A percentile compares a stretch with the other conserved stretches of the same genome.
These are phyloP conservation scores for Trypanosoma mega DNA, from an alignment of 208 protist species.

Conservation along the genomic window DNA sequence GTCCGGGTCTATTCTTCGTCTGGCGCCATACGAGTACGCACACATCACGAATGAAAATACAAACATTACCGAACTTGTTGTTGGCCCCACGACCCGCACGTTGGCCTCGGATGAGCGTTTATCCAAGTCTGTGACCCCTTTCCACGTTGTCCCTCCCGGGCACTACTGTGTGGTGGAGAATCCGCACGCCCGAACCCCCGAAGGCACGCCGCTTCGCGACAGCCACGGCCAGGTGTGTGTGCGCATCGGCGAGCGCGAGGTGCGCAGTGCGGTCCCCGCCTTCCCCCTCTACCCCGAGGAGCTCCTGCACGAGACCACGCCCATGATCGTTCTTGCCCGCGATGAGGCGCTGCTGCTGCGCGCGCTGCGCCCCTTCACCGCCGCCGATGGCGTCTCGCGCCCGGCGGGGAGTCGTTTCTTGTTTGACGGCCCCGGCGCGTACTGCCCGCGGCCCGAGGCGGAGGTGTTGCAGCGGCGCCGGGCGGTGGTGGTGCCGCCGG, in stretches of 20 bases:
- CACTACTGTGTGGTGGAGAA: slow-evolving; percentile 66
- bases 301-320: slow-evolving; percentile 37
- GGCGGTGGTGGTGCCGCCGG: slow-evolving; percentile 28
- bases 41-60: slow-evolving; percentile 72
- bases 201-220: slow-evolving; percentile 45
- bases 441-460: slow-evolving; percentile 73
- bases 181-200: slow-evolving; percentile 34
- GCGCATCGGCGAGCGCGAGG: slow-evolving; percentile 77
- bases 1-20: slow-evolving; percentile 36
- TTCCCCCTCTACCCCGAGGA: slow-evolving; percentile 94
- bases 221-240: slow-evolving; percentile 78
- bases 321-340: slow-evolving; percentile 62
- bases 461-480: slow-evolving; percentile 36
- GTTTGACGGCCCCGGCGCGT: slow-evolving; percentile 63
- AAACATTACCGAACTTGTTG: slow-evolving; percentile 51
- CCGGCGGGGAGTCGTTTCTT: slow-evolving; percentile 51
- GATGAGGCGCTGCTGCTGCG: slow-evolving; percentile 45
- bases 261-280: slow-evolving; percentile 68
- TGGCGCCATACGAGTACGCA: slow-evolving; percentile 63
- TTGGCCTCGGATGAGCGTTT: slow-evolving; percentile 57
- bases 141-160: slow-evolving; percentile 48
- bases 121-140: slow-evolving; percentile 34
- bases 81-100: slow-evolving; percentile 50
- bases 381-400: slow-evolving; percentile 21
- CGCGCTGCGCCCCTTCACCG: slow-evolving; percentile 65